Evolutionary conservation across 257 asterid genomes (phyloP), one percentile per base, ranked within the genome.

Genomic region (Solanum lignicaule): DNA sequence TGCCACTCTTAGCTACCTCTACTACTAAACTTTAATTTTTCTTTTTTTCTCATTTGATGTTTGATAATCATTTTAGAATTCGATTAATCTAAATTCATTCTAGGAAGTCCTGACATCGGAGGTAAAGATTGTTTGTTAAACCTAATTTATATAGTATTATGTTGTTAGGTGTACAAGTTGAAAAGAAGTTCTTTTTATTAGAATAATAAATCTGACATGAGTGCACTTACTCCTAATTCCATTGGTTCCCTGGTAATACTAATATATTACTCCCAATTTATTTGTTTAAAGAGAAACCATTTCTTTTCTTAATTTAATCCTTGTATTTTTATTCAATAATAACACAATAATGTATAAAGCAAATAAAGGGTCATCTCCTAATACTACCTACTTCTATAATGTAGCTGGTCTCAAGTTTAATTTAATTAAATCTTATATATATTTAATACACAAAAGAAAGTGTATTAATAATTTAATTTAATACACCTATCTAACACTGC

Each of bases 221-320:
- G 13, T 46, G 94, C 96, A 93, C 83, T 90, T 89, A 83, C 36
- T 87, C 79, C 86, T 41, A 87, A 48, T 86, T 60, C 83, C 91
- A 91, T 92, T 91, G 94, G 94, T 90, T 90, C 39, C 35, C 14
- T 25, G 8, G 39, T 86, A n/a, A 65, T 33, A 41, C 83, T 68
- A 86, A 88, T 85, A 18, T 38, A 46, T 83, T 66, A 48, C 85
- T 65, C 72, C 32, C 72, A 20, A 83, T 21, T 43, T 87, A 66
- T 46, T 87, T 14, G 33, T 23, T 48, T 87, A 43, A 48, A 27
- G 1, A 48, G 27, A 48, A 82, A 31, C 29, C 4, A 48, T 29
- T 82, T 82, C 43, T 82, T 82, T 48, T 20, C 4, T 48, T 82
- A 36, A 73, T 73, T 72, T 25, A 58, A 15, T 43, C 32, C 38